These are phyloP conservation scores for Daldinia sp. DNA, from an alignment of 2,329 filamentous ascomycete species.

Conservation along the genomic window DNA sequence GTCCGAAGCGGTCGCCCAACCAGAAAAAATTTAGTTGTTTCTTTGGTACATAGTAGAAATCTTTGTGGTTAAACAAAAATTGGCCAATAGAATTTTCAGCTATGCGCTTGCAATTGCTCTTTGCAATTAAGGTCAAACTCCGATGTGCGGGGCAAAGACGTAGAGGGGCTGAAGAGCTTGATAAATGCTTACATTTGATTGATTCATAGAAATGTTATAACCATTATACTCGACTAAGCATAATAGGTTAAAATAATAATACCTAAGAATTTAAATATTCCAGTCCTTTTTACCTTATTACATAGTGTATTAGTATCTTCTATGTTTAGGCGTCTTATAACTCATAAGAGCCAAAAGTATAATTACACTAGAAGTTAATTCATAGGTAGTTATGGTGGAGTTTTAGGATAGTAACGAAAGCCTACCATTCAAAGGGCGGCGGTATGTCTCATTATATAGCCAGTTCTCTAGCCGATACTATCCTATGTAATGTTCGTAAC, in stretches of 20 bases:
- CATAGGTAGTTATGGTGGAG: not conserved
- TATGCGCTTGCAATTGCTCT: not conserved
- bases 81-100: slow-evolving; percentile 28
- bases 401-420: not conserved
- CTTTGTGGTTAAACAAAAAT: slow-evolving; percentile 27
- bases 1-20: slow-evolving; percentile 35
- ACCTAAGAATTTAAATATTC: not conserved
- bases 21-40: slow-evolving; percentile 27
- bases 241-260: not conserved
- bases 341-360: not conserved
- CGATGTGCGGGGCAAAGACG: slow-evolving; percentile 36
- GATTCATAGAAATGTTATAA: not conserved
- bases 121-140: slow-evolving; percentile 17
- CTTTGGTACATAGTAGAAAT: slow-evolving; percentile 10
- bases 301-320: not conserved
- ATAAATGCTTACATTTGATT: slow-evolving; percentile 20
- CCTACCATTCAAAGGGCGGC: not conserved
- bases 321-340: not conserved
- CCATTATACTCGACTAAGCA: not conserved
- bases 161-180: slow-evolving; percentile 31
- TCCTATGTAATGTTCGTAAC: not conserved
- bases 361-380: not conserved
- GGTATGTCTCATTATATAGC: not conserved
- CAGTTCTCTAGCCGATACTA: not conserved
- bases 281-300: not conserved